phyloP scores from a whole-genome alignment of 2,329 filamentous ascomycete genomes.

The Xylaria arbuscula region DNA sequence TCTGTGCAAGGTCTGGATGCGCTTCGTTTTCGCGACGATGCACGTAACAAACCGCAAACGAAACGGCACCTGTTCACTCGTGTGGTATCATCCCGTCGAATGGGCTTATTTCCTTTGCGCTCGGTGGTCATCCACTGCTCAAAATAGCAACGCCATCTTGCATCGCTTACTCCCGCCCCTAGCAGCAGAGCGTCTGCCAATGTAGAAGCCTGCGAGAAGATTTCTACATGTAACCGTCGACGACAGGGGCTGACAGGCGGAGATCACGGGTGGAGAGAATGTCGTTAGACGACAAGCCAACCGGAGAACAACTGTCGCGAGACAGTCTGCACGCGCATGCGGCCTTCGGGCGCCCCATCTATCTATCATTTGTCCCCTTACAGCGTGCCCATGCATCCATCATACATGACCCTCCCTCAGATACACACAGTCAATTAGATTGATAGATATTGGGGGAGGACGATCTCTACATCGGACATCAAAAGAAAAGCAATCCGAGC shows the following conservation, averaged over 20 bases:
- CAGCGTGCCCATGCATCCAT: constrained; percentile 26
- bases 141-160: constrained; percentile 42
- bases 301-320: constrained; percentile 28
- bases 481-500: constrained; percentile 10
- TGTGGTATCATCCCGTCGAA: constrained; percentile 37
- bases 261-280: constrained; percentile 26
- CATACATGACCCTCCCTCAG: constrained; percentile 16
- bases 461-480: constrained; percentile 18
- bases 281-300: constrained; percentile 22
- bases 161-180: constrained; percentile 45
- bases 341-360: constrained; percentile 30
- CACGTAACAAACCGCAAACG: constrained; percentile 34
- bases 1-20: constrained; percentile 27
- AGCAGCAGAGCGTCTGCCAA: constrained; percentile 24
- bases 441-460: background rate
- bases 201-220: constrained; percentile 24
- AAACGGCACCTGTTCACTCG: constrained; percentile 16
- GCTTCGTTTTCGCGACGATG: constrained; percentile 32
- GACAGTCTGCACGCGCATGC: constrained; percentile 25
- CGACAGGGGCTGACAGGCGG: constrained; percentile 37
- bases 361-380: constrained; percentile 25
- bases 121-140: constrained; percentile 22
- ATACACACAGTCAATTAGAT: constrained; percentile 14
- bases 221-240: constrained; percentile 25
- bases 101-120: constrained; percentile 35